A percentile compares a stretch with the other conserved stretches of the same genome.
Evolutionary conservation across 352 stramenopile species (phyloP).

Genomic region (Phytophthora idaei): DNA sequence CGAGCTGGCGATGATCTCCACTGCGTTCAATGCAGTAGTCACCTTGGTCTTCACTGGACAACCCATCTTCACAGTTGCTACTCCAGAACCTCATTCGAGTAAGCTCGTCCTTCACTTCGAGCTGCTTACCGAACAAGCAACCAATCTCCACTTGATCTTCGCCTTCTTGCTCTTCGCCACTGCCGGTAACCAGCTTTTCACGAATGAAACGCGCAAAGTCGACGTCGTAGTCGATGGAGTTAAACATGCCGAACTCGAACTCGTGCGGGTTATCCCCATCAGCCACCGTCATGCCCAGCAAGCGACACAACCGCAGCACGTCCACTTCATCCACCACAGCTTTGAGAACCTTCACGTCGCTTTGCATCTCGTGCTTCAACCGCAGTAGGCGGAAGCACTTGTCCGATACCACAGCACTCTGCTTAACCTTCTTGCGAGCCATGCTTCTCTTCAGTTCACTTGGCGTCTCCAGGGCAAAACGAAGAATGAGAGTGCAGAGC

Average conservation of each 20-base stretch:
- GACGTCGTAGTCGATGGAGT: conserved; percentile 55
- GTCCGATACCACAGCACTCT: not conserved
- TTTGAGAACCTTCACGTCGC: conserved; percentile 65
- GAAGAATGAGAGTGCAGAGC: conserved; percentile 12
- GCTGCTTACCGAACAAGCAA: conserved; percentile 64
- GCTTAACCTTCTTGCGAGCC: conserved; percentile 13
- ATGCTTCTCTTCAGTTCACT: conserved; percentile 16
- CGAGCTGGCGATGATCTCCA: conserved; percentile 22
- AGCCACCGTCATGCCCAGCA: conserved; percentile 46
- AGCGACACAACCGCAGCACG: conserved; percentile 60
- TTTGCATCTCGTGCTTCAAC: conserved; percentile 53
- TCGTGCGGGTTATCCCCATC: conserved; percentile 29
- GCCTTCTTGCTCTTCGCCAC: not conserved
- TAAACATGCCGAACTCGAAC: conserved; percentile 54
- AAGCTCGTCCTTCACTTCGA: conserved; percentile 53
- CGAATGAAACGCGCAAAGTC: conserved; percentile 66
- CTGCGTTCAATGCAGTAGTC: conserved; percentile 46
- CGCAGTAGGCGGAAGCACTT: conserved; percentile 63
- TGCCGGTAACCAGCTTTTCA: conserved; percentile 34
- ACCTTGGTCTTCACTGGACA: conserved; percentile 47
- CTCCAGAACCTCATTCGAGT: conserved; percentile 42
- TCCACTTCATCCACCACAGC: conserved; percentile 67
- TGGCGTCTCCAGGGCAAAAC: conserved; percentile 20
- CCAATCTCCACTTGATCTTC: conserved; percentile 37
- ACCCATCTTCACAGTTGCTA: conserved; percentile 25